These are phyloP conservation scores for Medakamo hakoo DNA, from an alignment of 139 green algal genomes.

Conservation along the genomic window DNA sequence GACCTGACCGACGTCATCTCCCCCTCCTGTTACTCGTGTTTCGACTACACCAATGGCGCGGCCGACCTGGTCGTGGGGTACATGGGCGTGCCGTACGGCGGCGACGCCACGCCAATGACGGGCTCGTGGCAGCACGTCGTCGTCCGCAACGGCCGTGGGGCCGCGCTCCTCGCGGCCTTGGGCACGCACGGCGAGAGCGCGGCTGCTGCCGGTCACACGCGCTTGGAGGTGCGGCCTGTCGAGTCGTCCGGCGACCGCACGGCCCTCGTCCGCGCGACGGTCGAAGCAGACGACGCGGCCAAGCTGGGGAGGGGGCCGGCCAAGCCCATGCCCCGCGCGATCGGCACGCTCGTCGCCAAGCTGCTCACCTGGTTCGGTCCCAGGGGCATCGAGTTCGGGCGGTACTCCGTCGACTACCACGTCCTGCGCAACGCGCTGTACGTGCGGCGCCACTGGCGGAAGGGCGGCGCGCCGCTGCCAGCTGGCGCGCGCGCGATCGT, in stretches of 20 bases:
- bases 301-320: slow-evolving; percentile 59
- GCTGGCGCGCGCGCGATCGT: slow-evolving; percentile 57
- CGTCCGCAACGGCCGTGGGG: slow-evolving; percentile 66
- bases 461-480: slow-evolving; percentile 10
- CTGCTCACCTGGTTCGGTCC: slow-evolving; percentile 62
- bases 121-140: slow-evolving; percentile 61
- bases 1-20: slow-evolving; percentile 90
- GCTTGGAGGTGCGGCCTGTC: slow-evolving; percentile 29
- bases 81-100: slow-evolving; percentile 79
- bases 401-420: slow-evolving; percentile 95
- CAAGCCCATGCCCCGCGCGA: slow-evolving; percentile 57
- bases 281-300: slow-evolving; percentile 80
- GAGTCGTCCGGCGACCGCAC: slow-evolving; percentile 33
- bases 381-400: slow-evolving; percentile 89
- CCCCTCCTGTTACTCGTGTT: slow-evolving; percentile 85
- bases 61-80: slow-evolving; percentile 91
- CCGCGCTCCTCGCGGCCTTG: slow-evolving; percentile 62
- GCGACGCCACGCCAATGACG: slow-evolving; percentile 80
- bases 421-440: slow-evolving; percentile 75
- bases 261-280: slow-evolving; percentile 80
- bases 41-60: slow-evolving; percentile 91
- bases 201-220: too few relatives aligned
- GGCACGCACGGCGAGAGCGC: slow-evolving; percentile 5
- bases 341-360: slow-evolving; percentile 66
- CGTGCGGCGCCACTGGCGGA: slow-evolving; percentile 42